Evolutionary conservation across 75 land plant genomes (phyloP).

Genomic region (Cunninghamia lanceolata): DNA sequence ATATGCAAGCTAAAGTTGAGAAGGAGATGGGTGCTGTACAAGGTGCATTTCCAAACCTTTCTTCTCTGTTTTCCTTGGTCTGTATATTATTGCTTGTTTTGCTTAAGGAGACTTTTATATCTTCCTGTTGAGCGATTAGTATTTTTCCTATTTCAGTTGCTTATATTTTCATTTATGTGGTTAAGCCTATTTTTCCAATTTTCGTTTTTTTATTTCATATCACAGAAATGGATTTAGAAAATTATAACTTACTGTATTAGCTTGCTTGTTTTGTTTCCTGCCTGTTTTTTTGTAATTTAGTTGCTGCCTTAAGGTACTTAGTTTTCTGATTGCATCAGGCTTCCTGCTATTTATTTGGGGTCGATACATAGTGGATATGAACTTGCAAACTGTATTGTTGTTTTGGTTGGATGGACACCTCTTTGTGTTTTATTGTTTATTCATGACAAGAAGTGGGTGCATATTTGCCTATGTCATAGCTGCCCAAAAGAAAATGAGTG

Average conservation of each 20-base stretch:
- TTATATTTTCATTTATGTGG: background rate
- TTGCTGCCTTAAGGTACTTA: background rate
- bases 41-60: conserved; percentile 29
- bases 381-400: too few species aligned
- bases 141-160: background rate
- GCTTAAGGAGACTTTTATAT: background rate
- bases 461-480: too few species aligned
- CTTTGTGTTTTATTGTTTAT: too few species aligned
- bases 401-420: background rate
- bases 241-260: background rate
- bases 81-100: background rate
- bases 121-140: background rate
- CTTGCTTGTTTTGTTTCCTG: background rate
- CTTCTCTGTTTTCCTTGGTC: background rate
- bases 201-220: background rate
- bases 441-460: too few species aligned
- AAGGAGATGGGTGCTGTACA: conserved; percentile 74
- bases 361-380: too few species aligned
- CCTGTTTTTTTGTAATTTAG: background rate
- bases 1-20: conserved; percentile 79
- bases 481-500: too few species aligned
- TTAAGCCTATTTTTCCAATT: background rate
- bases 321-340: background rate
- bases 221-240: background rate
- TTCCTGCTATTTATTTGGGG: background rate